phyloP scores from a whole-genome alignment of 495 filamentous ascomycete species.

The Penicillium riverlandense region DNA sequence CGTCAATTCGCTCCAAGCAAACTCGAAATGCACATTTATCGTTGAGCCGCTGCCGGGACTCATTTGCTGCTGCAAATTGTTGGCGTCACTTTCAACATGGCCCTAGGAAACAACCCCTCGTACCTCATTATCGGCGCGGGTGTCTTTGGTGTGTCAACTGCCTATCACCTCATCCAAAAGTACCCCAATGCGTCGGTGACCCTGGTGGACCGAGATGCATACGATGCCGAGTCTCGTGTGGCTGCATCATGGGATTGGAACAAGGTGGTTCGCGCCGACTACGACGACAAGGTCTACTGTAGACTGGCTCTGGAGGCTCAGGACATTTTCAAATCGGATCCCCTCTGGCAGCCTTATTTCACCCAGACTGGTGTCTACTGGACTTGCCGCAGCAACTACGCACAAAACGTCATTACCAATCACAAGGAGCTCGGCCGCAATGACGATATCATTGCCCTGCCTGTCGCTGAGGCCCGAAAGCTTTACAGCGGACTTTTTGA shows the following conservation, averaged over 20 bases:
- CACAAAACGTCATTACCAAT: slow-evolving; percentile 40
- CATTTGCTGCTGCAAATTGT: background rate
- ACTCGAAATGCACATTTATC: background rate
- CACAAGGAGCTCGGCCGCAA: slow-evolving; percentile 38
- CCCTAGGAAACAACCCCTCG: slow-evolving; percentile 20
- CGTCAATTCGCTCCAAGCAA: no score
- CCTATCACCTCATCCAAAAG: slow-evolving; percentile 47
- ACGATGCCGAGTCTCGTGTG: slow-evolving; percentile 28
- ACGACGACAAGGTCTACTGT: slow-evolving; percentile 50
- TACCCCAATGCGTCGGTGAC: slow-evolving; percentile 45
- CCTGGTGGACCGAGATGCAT: slow-evolving; percentile 50
- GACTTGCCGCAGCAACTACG: slow-evolving; percentile 34
- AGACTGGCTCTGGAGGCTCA: slow-evolving; percentile 50
- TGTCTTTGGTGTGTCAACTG: slow-evolving; percentile 60
- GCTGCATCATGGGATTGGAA: slow-evolving; percentile 63
- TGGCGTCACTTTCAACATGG: slow-evolving; percentile 8
- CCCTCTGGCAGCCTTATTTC: slow-evolving; percentile 47
- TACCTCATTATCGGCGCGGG: slow-evolving; percentile 59
- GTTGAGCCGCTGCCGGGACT: background rate
- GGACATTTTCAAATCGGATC: slow-evolving; percentile 44
- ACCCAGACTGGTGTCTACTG: slow-evolving; percentile 51
- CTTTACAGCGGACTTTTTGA: slow-evolving; percentile 46
- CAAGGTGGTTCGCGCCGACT: slow-evolving; percentile 62
- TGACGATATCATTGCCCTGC: slow-evolving; percentile 29
- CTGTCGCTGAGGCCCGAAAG: slow-evolving; percentile 34